Conservation (phyloP, 768 basidiomycete species). For the Rhodotorula paludigena region DNA sequence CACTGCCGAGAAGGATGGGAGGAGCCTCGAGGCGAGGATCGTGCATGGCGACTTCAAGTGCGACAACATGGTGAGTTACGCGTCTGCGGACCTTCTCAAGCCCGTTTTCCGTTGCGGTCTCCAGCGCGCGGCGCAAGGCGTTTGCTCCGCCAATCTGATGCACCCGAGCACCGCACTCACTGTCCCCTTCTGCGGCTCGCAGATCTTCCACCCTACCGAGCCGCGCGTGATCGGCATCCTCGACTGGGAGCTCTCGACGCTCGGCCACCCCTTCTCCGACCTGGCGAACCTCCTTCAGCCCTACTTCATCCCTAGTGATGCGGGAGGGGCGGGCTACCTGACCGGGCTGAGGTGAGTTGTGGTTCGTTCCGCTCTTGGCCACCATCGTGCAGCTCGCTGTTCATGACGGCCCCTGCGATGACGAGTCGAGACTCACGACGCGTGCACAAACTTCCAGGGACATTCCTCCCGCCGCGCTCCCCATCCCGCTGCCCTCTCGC, state of each 20-base stretch:
- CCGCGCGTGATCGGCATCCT: constrained; percentile 89
- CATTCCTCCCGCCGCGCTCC: constrained; percentile 8
- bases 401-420: too few relatives aligned
- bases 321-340: constrained; percentile 10
- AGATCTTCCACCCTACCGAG: constrained; percentile 79
- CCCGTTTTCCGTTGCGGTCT: not conserved
- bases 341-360: constrained; percentile 22
- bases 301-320: constrained; percentile 54
- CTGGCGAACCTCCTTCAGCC: constrained; percentile 83
- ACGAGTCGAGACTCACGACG: not conserved
- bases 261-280: constrained; percentile 67
- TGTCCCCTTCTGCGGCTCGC: not conserved
- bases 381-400: too few relatives aligned
- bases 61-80: constrained; percentile 75
- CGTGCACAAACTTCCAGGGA: not conserved
- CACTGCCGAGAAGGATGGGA: not conserved
- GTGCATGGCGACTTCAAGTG: constrained; percentile 97
- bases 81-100: not conserved
- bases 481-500: constrained; percentile 33
- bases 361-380: too few relatives aligned
- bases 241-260: constrained; percentile 95
- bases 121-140: too few relatives aligned
- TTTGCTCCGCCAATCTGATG: too few relatives aligned
- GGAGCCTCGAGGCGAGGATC: constrained; percentile 56
- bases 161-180: too few relatives aligned